These are phyloP conservation scores for Xylaria sp. DNA, from an alignment of 2,329 filamentous ascomycete genomes.

Conservation along the genomic window DNA sequence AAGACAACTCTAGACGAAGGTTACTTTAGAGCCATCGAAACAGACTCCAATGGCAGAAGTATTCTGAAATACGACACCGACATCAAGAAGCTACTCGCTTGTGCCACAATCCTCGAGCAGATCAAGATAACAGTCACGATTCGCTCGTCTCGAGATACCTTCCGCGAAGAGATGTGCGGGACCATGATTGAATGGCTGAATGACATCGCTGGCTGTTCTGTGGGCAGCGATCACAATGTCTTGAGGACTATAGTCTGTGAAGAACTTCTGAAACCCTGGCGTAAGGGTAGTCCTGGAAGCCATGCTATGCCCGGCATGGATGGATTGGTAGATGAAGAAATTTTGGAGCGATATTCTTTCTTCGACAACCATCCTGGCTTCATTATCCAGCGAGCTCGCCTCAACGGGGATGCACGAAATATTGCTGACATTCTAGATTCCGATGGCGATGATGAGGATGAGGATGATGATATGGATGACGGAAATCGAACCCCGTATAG, in stretches of 20 bases:
- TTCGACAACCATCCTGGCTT: conserved; percentile 17
- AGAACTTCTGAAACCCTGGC: conserved; percentile 84
- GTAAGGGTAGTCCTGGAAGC: conserved; percentile 73
- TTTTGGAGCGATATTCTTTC: conserved; percentile 44
- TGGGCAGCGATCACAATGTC: conserved; percentile 73
- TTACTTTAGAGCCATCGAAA: conserved; percentile 73
- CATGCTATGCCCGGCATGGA: conserved; percentile 73
- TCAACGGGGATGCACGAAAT: conserved; percentile 30
- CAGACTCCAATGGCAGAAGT: conserved; percentile 80
- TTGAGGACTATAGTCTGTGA: conserved; percentile 81
- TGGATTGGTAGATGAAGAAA: conserved; percentile 77
- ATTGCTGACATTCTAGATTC: conserved; percentile 38
- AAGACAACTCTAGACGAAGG: conserved; percentile 65
- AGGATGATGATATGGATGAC: conserved; percentile 40
- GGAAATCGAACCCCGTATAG: conserved; percentile 33
- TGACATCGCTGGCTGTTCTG: conserved; percentile 84
- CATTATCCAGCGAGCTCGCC: conserved; percentile 35
- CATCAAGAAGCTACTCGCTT: conserved; percentile 65
- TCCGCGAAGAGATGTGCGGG: conserved; percentile 97
- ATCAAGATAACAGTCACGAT: conserved; percentile 97
- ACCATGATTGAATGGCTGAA: conserved; percentile 93
- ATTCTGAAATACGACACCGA: conserved; percentile 73
- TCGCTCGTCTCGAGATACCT: conserved; percentile 86
- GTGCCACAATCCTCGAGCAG: conserved; percentile 83
- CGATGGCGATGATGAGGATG: conserved; percentile 43